Conservation (phyloP, 805 yeast genomes). For the Pichia nakasei region DNA sequence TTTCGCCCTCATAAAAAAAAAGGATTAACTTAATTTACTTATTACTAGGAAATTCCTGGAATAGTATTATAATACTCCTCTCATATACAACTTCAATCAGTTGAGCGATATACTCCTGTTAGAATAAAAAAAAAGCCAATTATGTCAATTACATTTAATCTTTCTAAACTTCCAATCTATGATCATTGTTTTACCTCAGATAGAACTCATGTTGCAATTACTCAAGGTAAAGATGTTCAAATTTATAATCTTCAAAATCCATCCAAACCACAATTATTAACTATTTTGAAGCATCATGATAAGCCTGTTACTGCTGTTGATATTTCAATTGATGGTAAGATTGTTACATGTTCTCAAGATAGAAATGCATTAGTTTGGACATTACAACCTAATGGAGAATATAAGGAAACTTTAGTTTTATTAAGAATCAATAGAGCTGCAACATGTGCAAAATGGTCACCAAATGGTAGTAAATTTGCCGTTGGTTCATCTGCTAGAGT, state of each 20-base stretch:
- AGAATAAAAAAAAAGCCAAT: not conserved
- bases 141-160: constrained; percentile 41
- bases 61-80: too few species aligned
- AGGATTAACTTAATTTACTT: too few species aligned
- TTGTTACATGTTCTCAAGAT: constrained; percentile 96
- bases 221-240: constrained; percentile 70
- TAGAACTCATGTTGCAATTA: constrained; percentile 58
- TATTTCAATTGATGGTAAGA: constrained; percentile 77
- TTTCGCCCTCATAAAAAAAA: too few species aligned
- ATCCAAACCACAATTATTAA: constrained; percentile 50
- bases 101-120: constrained; percentile 32
- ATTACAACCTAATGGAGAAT: constrained; percentile 48
- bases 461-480: constrained; percentile 90
- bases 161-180: constrained; percentile 80
- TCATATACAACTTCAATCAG: constrained; percentile 9
- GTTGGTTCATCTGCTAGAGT: constrained; percentile 94
- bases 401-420: constrained; percentile 84
- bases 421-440: constrained; percentile 94
- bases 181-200: constrained; percentile 85
- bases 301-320: constrained; percentile 93
- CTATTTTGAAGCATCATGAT: constrained; percentile 76
- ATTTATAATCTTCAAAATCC: constrained; percentile 50
- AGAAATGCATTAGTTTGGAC: constrained; percentile 97
- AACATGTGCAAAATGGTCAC: constrained; percentile 90
- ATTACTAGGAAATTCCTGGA: too few species aligned